Conservation (phyloP, 352 stramenopile genomes). For the Aphanomyces stellatus region DNA sequence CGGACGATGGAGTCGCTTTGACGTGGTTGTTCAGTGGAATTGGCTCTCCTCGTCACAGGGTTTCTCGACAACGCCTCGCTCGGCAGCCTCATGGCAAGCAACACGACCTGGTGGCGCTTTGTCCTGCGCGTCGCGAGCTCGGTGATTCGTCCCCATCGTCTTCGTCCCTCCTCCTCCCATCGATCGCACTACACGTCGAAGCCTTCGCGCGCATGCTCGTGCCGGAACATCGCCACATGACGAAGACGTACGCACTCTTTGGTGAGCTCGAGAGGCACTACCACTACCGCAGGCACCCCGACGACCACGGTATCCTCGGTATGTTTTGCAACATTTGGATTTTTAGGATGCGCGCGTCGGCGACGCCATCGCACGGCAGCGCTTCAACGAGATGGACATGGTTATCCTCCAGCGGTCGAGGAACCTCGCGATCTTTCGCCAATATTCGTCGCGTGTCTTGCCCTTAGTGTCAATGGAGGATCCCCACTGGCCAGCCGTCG, state of each 20-base stretch:
- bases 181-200: slow-evolving; percentile 31
- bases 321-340: slow-evolving; percentile 73
- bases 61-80: slow-evolving; percentile 46
- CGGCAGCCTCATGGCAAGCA: slow-evolving; percentile 33
- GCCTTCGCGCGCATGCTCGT: slow-evolving; percentile 34
- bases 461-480: slow-evolving; percentile 63
- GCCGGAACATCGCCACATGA: slow-evolving; percentile 39
- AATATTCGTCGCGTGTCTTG: slow-evolving; percentile 33
- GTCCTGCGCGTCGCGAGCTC: slow-evolving; percentile 34
- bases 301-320: slow-evolving; percentile 52
- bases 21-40: neutral
- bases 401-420: slow-evolving; percentile 47
- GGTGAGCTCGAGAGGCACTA: slow-evolving; percentile 38
- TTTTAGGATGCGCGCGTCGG: slow-evolving; percentile 48
- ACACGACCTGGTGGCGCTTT: slow-evolving; percentile 31
- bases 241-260: slow-evolving; percentile 29
- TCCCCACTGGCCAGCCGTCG: slow-evolving; percentile 53
- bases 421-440: slow-evolving; percentile 53
- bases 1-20: neutral
- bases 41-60: slow-evolving; percentile 25
- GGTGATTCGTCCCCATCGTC: slow-evolving; percentile 34
- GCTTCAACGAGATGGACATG: slow-evolving; percentile 50
- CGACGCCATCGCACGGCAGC: slow-evolving; percentile 42
- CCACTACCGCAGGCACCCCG: slow-evolving; percentile 36
- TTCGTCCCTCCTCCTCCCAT: slow-evolving; percentile 25